These are phyloP conservation scores for Penicillium sclerotiorum DNA, from an alignment of 2,329 filamentous ascomycete species.

Conservation along the genomic window DNA sequence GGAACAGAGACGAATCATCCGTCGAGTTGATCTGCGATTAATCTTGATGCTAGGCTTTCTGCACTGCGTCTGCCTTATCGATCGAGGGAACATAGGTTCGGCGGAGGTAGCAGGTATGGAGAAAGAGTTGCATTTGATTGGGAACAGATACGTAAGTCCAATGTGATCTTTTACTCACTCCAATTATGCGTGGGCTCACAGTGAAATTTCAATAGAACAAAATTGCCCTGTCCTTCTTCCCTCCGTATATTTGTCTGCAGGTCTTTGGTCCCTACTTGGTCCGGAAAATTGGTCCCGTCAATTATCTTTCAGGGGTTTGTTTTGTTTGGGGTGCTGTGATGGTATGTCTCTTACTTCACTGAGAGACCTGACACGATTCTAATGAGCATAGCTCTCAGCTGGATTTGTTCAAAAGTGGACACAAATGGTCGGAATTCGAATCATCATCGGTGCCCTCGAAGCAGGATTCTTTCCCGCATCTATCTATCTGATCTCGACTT, in stretches of 20 bases:
- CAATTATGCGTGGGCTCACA: too few species aligned
- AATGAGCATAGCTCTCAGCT: background rate
- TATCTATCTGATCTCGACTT: conserved; percentile 66
- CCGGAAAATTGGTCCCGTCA: conserved; percentile 12
- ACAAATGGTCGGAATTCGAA: conserved; percentile 43
- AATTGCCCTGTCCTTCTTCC: conserved; percentile 21
- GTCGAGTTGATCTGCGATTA: conserved; percentile 19
- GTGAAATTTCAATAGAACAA: conserved; percentile 7
- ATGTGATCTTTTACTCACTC: background rate
- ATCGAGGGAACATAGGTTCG: conserved; percentile 19
- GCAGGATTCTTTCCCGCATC: conserved; percentile 49
- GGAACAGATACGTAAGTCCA: conserved; percentile 20
- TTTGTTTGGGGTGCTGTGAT: conserved; percentile 15
- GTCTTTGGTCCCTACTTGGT: conserved; percentile 11
- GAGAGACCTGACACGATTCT: background rate
- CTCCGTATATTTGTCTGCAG: conserved; percentile 14
- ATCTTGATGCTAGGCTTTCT: conserved; percentile 22
- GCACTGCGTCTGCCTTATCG: conserved; percentile 20
- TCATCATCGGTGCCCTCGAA: conserved; percentile 49
- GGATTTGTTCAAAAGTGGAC: conserved; percentile 36
- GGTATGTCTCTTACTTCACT: conserved; percentile 1
- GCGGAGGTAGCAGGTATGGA: conserved; percentile 23
- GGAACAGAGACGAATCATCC: conserved; percentile 22
- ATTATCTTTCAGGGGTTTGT: conserved; percentile 9
- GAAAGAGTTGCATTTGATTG: conserved; percentile 7